These are phyloP conservation scores for Gracilaria gracilis DNA, from an alignment of 23 red algal genomes.

Conservation along the genomic window DNA sequence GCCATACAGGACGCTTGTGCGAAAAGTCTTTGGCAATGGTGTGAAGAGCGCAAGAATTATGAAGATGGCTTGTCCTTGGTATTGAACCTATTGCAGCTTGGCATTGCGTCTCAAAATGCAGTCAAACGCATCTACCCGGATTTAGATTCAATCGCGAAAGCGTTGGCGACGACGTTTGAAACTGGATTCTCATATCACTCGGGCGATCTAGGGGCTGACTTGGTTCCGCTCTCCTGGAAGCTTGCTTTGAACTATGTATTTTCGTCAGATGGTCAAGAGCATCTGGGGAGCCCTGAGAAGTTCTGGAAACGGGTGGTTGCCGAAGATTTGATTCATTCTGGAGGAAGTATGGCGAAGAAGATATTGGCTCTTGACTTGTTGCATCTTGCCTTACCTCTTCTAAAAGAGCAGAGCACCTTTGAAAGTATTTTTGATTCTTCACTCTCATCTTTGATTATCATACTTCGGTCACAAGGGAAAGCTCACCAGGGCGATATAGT, in stretches of 20 bases:
- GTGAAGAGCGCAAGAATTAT: slow-evolving; percentile 23
- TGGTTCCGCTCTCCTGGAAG: slow-evolving; percentile 56
- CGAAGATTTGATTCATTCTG: slow-evolving; percentile 6
- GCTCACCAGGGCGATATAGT: not conserved
- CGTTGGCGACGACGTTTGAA: slow-evolving; percentile 38
- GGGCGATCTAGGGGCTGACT: not conserved
- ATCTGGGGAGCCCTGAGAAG: not conserved
- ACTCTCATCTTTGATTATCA: slow-evolving; percentile 6
- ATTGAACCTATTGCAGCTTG: slow-evolving; percentile 14
- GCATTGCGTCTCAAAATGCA: slow-evolving; percentile 6
- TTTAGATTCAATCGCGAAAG: slow-evolving; percentile 15
- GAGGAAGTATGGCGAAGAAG: slow-evolving; percentile 39
- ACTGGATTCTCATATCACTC: slow-evolving; percentile 18
- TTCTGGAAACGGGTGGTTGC: slow-evolving; percentile 59
- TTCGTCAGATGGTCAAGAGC: not conserved
- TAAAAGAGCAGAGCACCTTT: slow-evolving; percentile 28
- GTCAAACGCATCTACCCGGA: slow-evolving; percentile 42
- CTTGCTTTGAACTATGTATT: slow-evolving; percentile 37
- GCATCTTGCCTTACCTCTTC: not conserved
- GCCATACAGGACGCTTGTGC: slow-evolving; percentile 8
- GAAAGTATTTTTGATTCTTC: slow-evolving; percentile 22
- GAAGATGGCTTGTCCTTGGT: slow-evolving; percentile 44
- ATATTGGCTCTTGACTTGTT: slow-evolving; percentile 35
- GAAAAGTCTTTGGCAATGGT: slow-evolving; percentile 51
- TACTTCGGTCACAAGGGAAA: not conserved